A percentile compares a stretch with the other conserved stretches of the same genome.
phyloP scores from a whole-genome alignment of 352 stramenopile genomes.

The Phytophthora palmivora region DNA sequence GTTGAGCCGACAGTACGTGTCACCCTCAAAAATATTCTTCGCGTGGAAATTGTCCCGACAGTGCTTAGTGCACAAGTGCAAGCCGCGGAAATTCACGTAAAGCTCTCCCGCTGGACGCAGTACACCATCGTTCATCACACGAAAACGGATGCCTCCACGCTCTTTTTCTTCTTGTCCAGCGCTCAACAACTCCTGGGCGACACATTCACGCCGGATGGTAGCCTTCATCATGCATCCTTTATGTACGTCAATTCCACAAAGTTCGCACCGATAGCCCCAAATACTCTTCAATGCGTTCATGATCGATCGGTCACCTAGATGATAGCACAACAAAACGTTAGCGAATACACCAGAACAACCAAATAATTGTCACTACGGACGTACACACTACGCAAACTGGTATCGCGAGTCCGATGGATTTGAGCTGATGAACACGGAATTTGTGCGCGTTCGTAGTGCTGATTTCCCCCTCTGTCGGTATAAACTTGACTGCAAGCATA shows the following conservation, averaged over 20 bases:
- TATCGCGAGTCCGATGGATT: slow-evolving; percentile 85
- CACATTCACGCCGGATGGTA: slow-evolving; percentile 79
- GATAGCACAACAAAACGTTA: slow-evolving; percentile 8
- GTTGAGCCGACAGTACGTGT: slow-evolving; percentile 83
- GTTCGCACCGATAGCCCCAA: slow-evolving; percentile 88
- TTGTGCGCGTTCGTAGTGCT: slow-evolving; percentile 77
- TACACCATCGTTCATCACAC: slow-evolving; percentile 55
- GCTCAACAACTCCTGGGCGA: slow-evolving; percentile 35
- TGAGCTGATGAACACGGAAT: slow-evolving; percentile 88
- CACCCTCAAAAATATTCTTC: slow-evolving; percentile 89
- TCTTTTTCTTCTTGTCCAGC: slow-evolving; percentile 35
- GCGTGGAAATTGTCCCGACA: slow-evolving; percentile 79
- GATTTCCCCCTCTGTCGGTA: slow-evolving; percentile 68
- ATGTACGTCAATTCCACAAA: slow-evolving; percentile 83
- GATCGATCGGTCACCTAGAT: slow-evolving; percentile 77
- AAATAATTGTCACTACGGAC: slow-evolving; percentile 18
- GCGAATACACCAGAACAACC: slow-evolving; percentile 8
- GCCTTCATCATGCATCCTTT: slow-evolving; percentile 91
- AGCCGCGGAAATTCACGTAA: slow-evolving; percentile 79
- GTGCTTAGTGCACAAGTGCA: slow-evolving; percentile 88
- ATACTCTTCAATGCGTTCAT: slow-evolving; percentile 81
- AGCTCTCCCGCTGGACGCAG: slow-evolving; percentile 56
- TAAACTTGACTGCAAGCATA: slow-evolving; percentile 81
- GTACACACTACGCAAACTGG: slow-evolving; percentile 80
- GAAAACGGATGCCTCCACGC: slow-evolving; percentile 46